Base-by-base conservation (phyloP, 73 alveolate genomes). In the Diophrys sp. region DNA sequence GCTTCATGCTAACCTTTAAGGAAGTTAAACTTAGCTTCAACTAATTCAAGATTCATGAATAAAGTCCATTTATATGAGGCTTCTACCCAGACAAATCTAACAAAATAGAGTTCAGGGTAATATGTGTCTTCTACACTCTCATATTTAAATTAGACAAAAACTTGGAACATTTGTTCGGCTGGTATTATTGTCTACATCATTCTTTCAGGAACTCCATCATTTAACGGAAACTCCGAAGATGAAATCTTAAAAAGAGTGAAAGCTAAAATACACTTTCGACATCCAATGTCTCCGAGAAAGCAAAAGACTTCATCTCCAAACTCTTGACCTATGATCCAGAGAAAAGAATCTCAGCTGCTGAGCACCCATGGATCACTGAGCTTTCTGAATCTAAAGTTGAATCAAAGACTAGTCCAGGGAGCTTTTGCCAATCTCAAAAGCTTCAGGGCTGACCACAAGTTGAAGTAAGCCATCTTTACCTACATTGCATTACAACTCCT, bases 391-490 rank as follows among this genome's bases (percentile, higher is more conserved):
- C 29, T 31, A 86, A 83, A 67, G 25, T 80, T 81, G 23, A 81
- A 84, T 53, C 31, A 73, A 34, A n/a, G 85, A 31, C 78, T 84
- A 18, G 90, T 87, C 0, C 55, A 54, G 28, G 79, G 78, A 23
- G 88, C 93, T 31, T 87, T 89, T 31, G 32, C 79, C 71, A 95
- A 95, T 89, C 89, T 95, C 83, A 78, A 90, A 53, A 84, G 73
- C 76, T 95, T 95, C 89, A 57, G 93, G 28, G 97, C 97, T 44
- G 87, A 85, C 33, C 89, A 91, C 67, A 95, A 95, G 87, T 91
- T 95, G 66, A 90, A 95, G 56, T 87, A 90, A 26, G 99, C 98
- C 24, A 94, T 93, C 75, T 82, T 85, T 57, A 90, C 98, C 27
- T 95, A 94, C 91, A 95, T 95, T n/a, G n/a, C n/a, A n/a, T n/a